Evolutionary conservation across 768 basidiomycete genomes (phyloP), one percentile per base, ranked within the genome.

Genomic region (Hebeloma cylindrosporum): DNA sequence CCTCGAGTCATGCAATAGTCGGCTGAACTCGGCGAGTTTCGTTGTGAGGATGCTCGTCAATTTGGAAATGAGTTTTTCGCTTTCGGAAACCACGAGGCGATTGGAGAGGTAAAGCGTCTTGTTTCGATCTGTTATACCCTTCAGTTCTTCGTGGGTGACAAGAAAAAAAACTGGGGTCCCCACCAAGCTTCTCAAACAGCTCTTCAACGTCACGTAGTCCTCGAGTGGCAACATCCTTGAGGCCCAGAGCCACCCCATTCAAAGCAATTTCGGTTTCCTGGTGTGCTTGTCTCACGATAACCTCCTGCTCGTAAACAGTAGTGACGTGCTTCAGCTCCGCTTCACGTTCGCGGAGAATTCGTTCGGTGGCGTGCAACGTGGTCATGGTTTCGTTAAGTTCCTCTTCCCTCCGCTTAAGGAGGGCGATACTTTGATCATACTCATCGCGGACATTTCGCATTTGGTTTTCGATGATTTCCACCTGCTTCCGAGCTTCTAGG

Each of bases 171-270:
- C 3, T 14, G 40, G 18, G 7, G 18, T 18, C 56, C 80, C 57
- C 57, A 93, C 93, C 87, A 34, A 96, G 77, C 66, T 95, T 96
- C 31, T 80, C 80, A 51, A 92, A 90, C 17, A 94, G 66, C 0
- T 80, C 79, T 11, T 59, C 64, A 27, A 94, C 71, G 59, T 96
- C 89, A 6, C 71, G 71, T 13, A 89, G 67, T 47, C 82, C 83
- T 51, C 91, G 80, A n/a, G 73, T 64, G 1, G 80, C 79, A 14
- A 82, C 77, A 32, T 70, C 70, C 62, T 81, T 88, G 45, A 95
- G 65, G 2, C 76, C 79, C 17, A 60, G 66, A 0, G 94, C 93
- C 3, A 94, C 81, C n/a, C 64, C 66, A 54, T 95, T 80, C 33
- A 96, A 61, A 37, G 66, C 67, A 13, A 63, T 66, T 64, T 97